Conservation (phyloP, 163 green algal species). For the Chlorella variabilis region DNA sequence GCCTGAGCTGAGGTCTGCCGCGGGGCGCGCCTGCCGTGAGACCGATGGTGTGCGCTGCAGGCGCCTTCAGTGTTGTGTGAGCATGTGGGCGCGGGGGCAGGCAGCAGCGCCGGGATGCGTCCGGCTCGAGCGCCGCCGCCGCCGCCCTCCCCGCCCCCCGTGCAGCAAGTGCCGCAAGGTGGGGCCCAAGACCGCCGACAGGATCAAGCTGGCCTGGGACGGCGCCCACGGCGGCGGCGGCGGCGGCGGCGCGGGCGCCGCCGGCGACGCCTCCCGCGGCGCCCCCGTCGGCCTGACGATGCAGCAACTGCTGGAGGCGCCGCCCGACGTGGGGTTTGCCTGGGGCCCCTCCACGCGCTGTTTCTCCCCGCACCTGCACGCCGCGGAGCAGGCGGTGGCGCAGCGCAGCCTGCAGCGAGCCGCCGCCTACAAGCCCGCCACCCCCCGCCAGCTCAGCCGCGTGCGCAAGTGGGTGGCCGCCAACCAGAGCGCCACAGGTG, state of each 20-base stretch:
- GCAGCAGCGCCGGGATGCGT: no score
- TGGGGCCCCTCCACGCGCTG: slow-evolving; percentile 24
- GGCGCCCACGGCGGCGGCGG: not conserved
- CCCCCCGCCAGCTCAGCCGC: not conserved
- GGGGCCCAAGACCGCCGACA: slow-evolving; percentile 37
- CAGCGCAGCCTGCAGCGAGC: slow-evolving; percentile 13
- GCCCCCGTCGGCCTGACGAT: slow-evolving; percentile 1
- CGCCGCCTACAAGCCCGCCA: not conserved
- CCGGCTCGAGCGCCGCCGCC: no score
- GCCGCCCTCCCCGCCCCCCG: no score
- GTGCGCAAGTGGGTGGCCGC: slow-evolving; percentile 19
- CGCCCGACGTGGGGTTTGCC: not conserved
- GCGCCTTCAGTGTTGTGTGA: no score
- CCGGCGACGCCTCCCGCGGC: not conserved
- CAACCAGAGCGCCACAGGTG: slow-evolving; percentile 29
- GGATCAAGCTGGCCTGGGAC: slow-evolving; percentile 39
- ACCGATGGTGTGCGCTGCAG: no score
- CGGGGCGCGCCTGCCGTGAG: no score
- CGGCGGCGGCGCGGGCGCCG: not conserved
- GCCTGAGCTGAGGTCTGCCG: no score
- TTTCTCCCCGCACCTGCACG: slow-evolving; percentile 43
- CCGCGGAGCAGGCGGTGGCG: slow-evolving; percentile 34
- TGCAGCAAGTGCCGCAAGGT: slow-evolving; percentile 30
- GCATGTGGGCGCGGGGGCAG: no score
- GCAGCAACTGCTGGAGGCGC: not conserved